A percentile compares a stretch with the other conserved stretches of the same genome.
Evolutionary conservation across 2,329 filamentous ascomycete genomes (phyloP).

Genomic region (Diaporthe citriasiana): DNA sequence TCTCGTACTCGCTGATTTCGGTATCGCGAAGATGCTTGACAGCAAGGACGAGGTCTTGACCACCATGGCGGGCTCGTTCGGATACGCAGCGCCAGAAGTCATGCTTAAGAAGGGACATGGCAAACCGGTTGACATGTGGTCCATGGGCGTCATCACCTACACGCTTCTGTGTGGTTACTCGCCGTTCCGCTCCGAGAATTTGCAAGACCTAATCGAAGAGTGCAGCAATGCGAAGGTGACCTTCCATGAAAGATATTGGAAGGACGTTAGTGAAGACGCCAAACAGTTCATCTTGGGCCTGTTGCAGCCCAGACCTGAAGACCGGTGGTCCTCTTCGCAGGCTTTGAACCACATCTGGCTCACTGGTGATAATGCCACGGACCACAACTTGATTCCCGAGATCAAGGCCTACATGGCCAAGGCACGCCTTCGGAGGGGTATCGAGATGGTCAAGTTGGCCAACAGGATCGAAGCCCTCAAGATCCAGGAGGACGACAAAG

Average conservation of each 20-base stretch:
- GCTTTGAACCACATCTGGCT: slow-evolving; percentile 90
- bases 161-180: slow-evolving; percentile 98
- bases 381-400: slow-evolving; percentile 97
- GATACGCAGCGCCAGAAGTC: slow-evolving; percentile 96
- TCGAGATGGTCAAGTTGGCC: slow-evolving; percentile 95
- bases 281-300: slow-evolving; percentile 93
- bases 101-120: slow-evolving; percentile 98
- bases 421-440: slow-evolving; percentile 90
- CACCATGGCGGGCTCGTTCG: slow-evolving; percentile 98
- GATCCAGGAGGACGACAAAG: slow-evolving; percentile 87
- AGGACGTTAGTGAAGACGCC: slow-evolving; percentile 93
- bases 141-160: slow-evolving; percentile 97
- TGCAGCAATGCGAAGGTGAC: slow-evolving; percentile 87
- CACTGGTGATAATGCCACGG: slow-evolving; percentile 89
- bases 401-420: slow-evolving; percentile 95
- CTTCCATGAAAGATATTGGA: slow-evolving; percentile 99
- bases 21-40: slow-evolving; percentile 98
- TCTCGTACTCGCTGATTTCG: slow-evolving; percentile 95
- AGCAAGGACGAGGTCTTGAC: slow-evolving; percentile 91
- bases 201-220: slow-evolving; percentile 94
- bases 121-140: slow-evolving; percentile 99
- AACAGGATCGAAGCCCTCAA: slow-evolving; percentile 97
- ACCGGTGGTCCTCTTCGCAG: slow-evolving; percentile 83
- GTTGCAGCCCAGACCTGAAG: slow-evolving; percentile 82
- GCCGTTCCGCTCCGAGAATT: slow-evolving; percentile 94